Evolutionary conservation across 768 basidiomycete genomes (phyloP), one percentile per base, ranked within the genome.

Genomic region (Mycena vulgaris): DNA sequence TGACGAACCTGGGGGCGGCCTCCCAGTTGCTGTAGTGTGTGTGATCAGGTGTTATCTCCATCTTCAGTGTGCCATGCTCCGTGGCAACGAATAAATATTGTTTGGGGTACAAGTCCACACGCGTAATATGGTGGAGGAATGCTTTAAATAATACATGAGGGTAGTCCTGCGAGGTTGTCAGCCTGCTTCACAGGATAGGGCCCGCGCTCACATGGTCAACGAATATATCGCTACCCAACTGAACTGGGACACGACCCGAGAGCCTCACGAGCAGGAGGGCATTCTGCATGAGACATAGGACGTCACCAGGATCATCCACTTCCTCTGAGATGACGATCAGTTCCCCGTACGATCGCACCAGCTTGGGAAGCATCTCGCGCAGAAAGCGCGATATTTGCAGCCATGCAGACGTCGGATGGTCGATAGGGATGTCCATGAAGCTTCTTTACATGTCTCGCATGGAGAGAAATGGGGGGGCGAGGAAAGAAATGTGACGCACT

Each of bases 251-350:
- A 5, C 9, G 17, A 4, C 21, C 25, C 14, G 63, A 48, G 13
- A 65, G 63, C 23, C 63, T 42, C 0, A 65, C 25, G 14, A 65
- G 19, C 14, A 65, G 63, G 2, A 65, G 33, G 0, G 63, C 63
- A 21, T 65, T 65, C 25, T 65, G 63, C 53, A 65, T 57, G 33
- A 65, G 63, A 14, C 63, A 65, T 9, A 65, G 53, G 25, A 65
- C 14, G 21, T 65, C 63, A 13, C 55, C 63, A 2, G 63, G 55
- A n/a, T 28, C 27, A 45, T 57, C 63, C 14, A 65, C 63, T 27
- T 64, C 63, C 33, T 65, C 63, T 19, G 63, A 57, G 23, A 65
- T 35, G 19, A 28, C 63, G 33, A 65, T 37, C 17, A 65, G 45
- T 35, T 65, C 55, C 16, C 63, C 63, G 19, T 65, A 65, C 21